Evolutionary conservation across 805 yeast genomes (phyloP), one percentile per base, ranked within the genome.

Genomic region (Saccharomycopsis schoenii): DNA sequence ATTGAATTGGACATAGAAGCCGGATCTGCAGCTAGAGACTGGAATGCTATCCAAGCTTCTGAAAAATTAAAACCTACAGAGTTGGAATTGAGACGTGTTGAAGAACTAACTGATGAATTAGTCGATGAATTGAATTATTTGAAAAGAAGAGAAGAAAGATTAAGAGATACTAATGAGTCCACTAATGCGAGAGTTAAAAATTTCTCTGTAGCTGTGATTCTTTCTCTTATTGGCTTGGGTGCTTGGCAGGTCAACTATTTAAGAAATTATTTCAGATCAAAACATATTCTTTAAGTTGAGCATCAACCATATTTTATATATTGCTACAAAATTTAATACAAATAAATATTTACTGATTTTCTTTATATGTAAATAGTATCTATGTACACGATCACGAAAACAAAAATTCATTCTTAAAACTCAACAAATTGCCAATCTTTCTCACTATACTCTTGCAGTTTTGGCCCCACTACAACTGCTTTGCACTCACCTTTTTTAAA

Each of bases 21-120:
- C 64, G 99, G 99, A 54, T 89, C 97, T 58, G 89, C 91, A 68
- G 99, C 98, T 51, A 86, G 98, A 74, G 98, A 94, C 76, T 94
- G 98, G 97, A 90, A 91, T 71, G 89, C 91, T 25, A 78, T 92
- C 65, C 97, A 92, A 77, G 92, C 96, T 56, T 82, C 88, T 55
- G 98, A 94, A 74, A 89, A 90, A 72, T 84, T 94, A 73, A 89
- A 88, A 75, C 98, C 99, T 4, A 83, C 87, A 58, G 99, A 94
- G 75, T 85, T 92, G 61, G 96, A 89, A 68, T 80, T 94, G 72
- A 86, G 94, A 74, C 85, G 87, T 72, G 80, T 93, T 61, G 93
- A 90, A 73, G 97, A 88, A 71, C 74, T 89, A 74, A 83, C 96
- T 57, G 87, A 83, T 67, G 98, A 94, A 77, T 82, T 94, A 68